Evolutionary conservation across 495 filamentous ascomycete genomes (phyloP).

Genomic region (Penicillium odoratum): DNA sequence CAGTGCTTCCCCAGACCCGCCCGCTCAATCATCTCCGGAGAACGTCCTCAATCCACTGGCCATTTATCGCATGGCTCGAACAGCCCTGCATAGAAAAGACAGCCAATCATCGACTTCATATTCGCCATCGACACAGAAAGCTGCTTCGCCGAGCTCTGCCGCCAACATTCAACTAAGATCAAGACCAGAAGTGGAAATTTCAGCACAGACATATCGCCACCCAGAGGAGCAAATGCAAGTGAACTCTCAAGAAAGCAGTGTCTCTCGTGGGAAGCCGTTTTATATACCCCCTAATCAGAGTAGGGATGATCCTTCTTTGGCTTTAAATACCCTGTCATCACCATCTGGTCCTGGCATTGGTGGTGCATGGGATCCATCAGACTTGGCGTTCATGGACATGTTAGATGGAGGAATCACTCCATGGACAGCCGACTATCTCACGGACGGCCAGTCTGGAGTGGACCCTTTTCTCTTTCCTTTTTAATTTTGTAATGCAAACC

Average conservation of each 20-base stretch:
- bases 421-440: constrained; percentile 24
- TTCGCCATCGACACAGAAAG: constrained; percentile 8
- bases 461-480: constrained; percentile 25
- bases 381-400: constrained; percentile 21
- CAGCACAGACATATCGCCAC: not conserved
- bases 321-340: not conserved
- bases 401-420: constrained; percentile 17
- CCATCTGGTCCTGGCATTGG: constrained; percentile 1
- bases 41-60: constrained; percentile 23
- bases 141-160: not conserved
- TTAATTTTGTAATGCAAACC: not conserved
- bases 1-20: constrained; percentile 8
- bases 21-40: constrained; percentile 21
- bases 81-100: constrained; percentile 20
- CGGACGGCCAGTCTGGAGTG: constrained; percentile 22
- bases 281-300: not conserved
- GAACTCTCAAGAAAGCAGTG: not conserved
- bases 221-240: not conserved
- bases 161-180: not conserved
- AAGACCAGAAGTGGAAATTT: not conserved
- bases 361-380: constrained; percentile 16
- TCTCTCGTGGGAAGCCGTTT: not conserved
- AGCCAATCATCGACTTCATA: constrained; percentile 2
- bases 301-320: not conserved
- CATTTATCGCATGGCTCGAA: constrained; percentile 26